Conservation (phyloP, 202 grass and related monocot genomes). For the Miscanthus sacchariflorus region DNA sequence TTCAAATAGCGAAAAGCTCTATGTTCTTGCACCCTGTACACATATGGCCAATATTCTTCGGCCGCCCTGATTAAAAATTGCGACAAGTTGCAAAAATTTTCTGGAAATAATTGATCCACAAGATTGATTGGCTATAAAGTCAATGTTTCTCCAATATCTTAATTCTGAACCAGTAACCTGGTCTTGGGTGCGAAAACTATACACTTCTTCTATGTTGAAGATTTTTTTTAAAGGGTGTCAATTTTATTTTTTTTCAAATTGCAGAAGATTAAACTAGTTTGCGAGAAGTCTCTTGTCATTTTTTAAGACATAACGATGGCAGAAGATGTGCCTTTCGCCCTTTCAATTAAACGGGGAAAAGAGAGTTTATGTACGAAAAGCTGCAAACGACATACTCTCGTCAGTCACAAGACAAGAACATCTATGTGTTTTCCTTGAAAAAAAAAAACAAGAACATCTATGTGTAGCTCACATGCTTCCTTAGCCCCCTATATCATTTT, state of each 20-base stretch:
- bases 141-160: background rate
- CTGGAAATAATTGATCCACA: background rate
- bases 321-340: background rate
- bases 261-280: background rate
- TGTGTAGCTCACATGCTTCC: constrained; percentile 37
- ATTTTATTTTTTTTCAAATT: background rate
- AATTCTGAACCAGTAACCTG: background rate
- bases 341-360: background rate
- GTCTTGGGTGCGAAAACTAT: background rate
- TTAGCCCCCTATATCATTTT: constrained; percentile 16
- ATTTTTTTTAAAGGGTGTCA: no score
- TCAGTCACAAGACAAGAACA: constrained; percentile 9
- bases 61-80: constrained; percentile 27
- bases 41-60: constrained; percentile 30
- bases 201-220: no score
- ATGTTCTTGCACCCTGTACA: constrained; percentile 35
- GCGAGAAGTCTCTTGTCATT: background rate
- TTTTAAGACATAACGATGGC: background rate
- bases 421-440: background rate
- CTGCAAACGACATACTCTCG: background rate
- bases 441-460: background rate
- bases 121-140: constrained; percentile 7
- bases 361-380: background rate
- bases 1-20: constrained; percentile 3
- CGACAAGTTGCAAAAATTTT: constrained; percentile 17